Percentiles rank a stretch among this genome's conserved stretches.
These are phyloP conservation scores for Halteria grandinella DNA, from an alignment of 73 alveolate genomes.

Conservation along the genomic window DNA sequence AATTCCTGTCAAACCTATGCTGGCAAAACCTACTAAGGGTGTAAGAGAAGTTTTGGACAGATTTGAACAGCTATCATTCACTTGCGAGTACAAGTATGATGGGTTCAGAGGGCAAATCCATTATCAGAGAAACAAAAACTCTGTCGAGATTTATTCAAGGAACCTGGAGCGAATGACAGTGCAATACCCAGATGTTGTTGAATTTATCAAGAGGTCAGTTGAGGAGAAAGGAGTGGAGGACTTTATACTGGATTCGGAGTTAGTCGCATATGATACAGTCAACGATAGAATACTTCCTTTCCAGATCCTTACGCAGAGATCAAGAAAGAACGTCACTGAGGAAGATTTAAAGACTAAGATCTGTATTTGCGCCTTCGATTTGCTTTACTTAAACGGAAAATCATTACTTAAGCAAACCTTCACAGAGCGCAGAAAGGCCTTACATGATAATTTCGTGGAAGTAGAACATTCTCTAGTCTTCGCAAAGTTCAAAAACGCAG, in stretches of 20 bases:
- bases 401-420: conserved; percentile 80
- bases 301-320: conserved; percentile 90
- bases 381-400: conserved; percentile 86
- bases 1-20: conserved; percentile 97
- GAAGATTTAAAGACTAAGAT: conserved; percentile 88
- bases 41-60: conserved; percentile 88
- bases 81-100: conserved; percentile 99
- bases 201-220: conserved; percentile 69
- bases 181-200: conserved; percentile 98
- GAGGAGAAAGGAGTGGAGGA: conserved; percentile 76
- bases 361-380: conserved; percentile 90
- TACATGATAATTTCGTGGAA: conserved; percentile 68
- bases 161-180: conserved; percentile 98
- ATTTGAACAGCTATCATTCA: conserved; percentile 90
- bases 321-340: conserved; percentile 95
- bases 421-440: conserved; percentile 75
- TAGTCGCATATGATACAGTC: conserved; percentile 96
- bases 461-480: conserved; percentile 75
- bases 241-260: conserved; percentile 98
- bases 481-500: conserved; percentile 89
- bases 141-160: conserved; percentile 87
- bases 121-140: conserved; percentile 64
- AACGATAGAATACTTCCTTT: conserved; percentile 95
- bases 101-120: conserved; percentile 99
- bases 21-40: conserved; percentile 97